Conservation (phyloP, 2,329 filamentous ascomycete species). For the Paracorniculantispora psalliotae region DNA sequence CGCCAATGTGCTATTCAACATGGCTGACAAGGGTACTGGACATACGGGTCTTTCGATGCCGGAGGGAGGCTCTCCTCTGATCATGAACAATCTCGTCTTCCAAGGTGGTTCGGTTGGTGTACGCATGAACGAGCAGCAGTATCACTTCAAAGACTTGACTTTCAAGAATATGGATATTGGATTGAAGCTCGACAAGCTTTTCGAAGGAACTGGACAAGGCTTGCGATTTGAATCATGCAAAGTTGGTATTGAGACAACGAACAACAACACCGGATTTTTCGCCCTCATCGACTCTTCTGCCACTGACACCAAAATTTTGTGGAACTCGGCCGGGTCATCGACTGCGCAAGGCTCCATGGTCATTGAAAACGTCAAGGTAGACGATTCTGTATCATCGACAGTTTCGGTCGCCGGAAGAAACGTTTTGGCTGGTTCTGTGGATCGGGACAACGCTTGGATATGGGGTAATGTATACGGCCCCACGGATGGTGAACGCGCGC, state of each 20-base stretch:
- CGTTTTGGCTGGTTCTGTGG: slow-evolving; percentile 16
- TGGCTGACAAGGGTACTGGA: slow-evolving; percentile 27
- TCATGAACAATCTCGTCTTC: slow-evolving; percentile 29
- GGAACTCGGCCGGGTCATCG: slow-evolving; percentile 22
- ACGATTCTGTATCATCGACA: slow-evolving; percentile 22
- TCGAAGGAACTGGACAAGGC: slow-evolving; percentile 25
- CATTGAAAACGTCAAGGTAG: slow-evolving; percentile 25
- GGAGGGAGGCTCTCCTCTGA: slow-evolving; percentile 28
- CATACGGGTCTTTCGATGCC: slow-evolving; percentile 33
- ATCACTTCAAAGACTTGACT: slow-evolving; percentile 27
- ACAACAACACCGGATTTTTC: slow-evolving; percentile 22
- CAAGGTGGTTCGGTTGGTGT: slow-evolving; percentile 29
- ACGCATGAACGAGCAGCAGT: slow-evolving; percentile 28
- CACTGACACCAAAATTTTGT: slow-evolving; percentile 22
- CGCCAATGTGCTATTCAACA: slow-evolving; percentile 27
- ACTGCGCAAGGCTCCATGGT: slow-evolving; percentile 24
- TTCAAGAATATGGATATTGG: slow-evolving; percentile 28
- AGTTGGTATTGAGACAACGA: slow-evolving; percentile 26
- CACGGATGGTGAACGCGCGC: slow-evolving; percentile 11
- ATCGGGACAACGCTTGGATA: slow-evolving; percentile 15
- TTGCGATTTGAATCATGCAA: slow-evolving; percentile 25
- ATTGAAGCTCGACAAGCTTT: slow-evolving; percentile 23
- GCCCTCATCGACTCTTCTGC: slow-evolving; percentile 28
- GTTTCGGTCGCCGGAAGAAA: slow-evolving; percentile 30
- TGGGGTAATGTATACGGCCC: slow-evolving; percentile 18